phyloP scores from a whole-genome alignment of 192 early-diverging fungal genomes.

The Coemansia biformis region DNA sequence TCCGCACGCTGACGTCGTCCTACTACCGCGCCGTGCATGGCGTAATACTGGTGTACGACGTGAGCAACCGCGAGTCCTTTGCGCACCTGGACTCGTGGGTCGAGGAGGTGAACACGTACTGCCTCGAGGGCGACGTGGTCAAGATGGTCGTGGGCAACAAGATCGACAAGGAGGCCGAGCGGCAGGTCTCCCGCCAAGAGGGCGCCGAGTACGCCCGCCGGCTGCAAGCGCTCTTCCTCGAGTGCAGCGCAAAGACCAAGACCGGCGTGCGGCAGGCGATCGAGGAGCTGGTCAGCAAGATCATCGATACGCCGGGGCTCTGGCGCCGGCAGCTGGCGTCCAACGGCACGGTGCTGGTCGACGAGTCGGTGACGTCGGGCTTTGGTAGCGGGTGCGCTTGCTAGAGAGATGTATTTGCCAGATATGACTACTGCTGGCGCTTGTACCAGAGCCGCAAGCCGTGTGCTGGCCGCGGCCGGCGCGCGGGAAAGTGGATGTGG shows the following conservation, averaged over 20 bases:
- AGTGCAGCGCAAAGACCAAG: constrained; percentile 93
- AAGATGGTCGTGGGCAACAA: constrained; percentile 99
- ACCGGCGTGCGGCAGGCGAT: constrained; percentile 90
- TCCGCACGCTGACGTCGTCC: constrained; percentile 92
- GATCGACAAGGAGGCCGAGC: constrained; percentile 79
- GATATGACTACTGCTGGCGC: background rate
- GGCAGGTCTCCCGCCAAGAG: constrained; percentile 72
- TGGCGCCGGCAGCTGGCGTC: constrained; percentile 54
- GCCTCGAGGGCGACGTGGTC: constrained; percentile 77
- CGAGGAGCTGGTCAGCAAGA: constrained; percentile 88
- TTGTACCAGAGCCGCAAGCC: background rate
- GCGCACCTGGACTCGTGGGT: constrained; percentile 93
- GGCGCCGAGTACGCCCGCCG: constrained; percentile 86
- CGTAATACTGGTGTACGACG: constrained; percentile 98
- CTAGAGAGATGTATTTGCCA: constrained; percentile 9
- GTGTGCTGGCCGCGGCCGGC: too few species aligned
- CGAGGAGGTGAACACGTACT: constrained; percentile 90
- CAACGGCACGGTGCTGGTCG: constrained; percentile 29
- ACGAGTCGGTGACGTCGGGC: constrained; percentile 43
- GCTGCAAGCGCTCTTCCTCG: constrained; percentile 90
- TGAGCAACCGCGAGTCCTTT: constrained; percentile 89
- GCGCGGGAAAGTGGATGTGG: too few species aligned
- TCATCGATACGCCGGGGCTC: constrained; percentile 62
- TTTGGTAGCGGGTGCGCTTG: constrained; percentile 32
- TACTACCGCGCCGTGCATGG: constrained; percentile 98